Percentiles rank a stretch among this genome's conserved stretches.
Conservation (phyloP, 768 basidiomycete species). For the Saitozyma sp. region DNA sequence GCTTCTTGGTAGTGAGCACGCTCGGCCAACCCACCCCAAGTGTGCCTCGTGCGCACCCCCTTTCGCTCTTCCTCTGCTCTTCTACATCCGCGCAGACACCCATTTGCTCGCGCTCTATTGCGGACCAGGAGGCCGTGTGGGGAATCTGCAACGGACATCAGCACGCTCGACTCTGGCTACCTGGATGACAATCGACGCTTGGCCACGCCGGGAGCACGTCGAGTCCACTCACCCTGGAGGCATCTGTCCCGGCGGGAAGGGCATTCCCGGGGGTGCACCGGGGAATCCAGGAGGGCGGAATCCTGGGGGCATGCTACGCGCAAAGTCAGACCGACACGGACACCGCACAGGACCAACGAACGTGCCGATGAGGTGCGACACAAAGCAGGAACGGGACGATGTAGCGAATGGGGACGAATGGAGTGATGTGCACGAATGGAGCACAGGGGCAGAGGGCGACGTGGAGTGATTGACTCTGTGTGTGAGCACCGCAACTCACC, state of each 20-base stretch:
- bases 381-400: no score
- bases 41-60: background rate
- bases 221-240: slow-evolving; percentile 48
- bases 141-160: slow-evolving; percentile 29
- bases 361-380: no score
- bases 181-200: slow-evolving; percentile 3
- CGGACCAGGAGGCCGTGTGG: slow-evolving; percentile 30
- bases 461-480: background rate
- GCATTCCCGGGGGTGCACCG: slow-evolving; percentile 45
- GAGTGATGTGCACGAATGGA: background rate
- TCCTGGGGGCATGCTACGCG: slow-evolving; percentile 45
- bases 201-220: background rate
- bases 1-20: no score
- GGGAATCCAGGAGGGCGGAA: slow-evolving; percentile 51
- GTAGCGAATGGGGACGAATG: background rate
- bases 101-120: slow-evolving; percentile 28
- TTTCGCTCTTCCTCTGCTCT: background rate
- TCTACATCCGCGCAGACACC: background rate
- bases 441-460: background rate
- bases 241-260: slow-evolving; percentile 51
- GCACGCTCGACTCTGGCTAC: no score
- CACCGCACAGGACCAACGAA: background rate
- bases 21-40: no score
- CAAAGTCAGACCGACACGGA: background rate
- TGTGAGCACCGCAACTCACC: slow-evolving; percentile 26